phyloP scores from a whole-genome alignment of 169 alveolate genomes.

The Eimeria falciformis region DNA sequence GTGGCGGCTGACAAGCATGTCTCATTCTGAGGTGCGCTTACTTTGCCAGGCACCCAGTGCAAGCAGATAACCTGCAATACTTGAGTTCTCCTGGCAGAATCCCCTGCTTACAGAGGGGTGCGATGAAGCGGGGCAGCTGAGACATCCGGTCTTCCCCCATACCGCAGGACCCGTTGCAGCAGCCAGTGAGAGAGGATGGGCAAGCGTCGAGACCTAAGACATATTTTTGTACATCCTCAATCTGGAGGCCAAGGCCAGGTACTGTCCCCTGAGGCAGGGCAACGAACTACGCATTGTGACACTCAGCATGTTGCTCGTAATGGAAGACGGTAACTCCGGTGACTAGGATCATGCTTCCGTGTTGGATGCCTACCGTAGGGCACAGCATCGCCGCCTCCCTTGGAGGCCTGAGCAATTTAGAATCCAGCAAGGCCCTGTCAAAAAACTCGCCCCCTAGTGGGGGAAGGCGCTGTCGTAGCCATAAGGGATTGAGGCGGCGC shows the following conservation, averaged over 20 bases:
- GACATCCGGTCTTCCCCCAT: neutral
- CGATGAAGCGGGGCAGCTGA: neutral
- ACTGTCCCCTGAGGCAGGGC: neutral
- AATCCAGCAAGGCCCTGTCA: neutral
- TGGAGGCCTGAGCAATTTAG: neutral
- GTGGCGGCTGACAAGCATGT: too few species aligned
- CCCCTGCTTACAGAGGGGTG: neutral
- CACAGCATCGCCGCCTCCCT: slow-evolving; percentile 6
- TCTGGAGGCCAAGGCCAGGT: neutral
- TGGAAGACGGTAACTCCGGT: neutral
- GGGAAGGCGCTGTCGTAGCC: neutral
- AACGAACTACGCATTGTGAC: too few species aligned
- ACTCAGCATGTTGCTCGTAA: neutral
- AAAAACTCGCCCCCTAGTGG: neutral
- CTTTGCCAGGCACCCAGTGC: slow-evolving; percentile 8
- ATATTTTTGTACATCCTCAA: neutral
- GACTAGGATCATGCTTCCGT: neutral
- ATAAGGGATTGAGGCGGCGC: slow-evolving; percentile 12
- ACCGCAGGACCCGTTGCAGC: slow-evolving; percentile 1
- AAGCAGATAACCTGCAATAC: neutral
- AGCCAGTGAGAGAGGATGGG: neutral
- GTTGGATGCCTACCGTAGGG: neutral
- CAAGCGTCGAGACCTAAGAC: neutral
- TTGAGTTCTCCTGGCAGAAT: neutral
- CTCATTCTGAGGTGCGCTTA: neutral